A percentile compares a stretch with the other conserved stretches of the same genome.
These are phyloP conservation scores for Podaxis sp. DNA, from an alignment of 768 basidiomycete species.

Conservation along the genomic window DNA sequence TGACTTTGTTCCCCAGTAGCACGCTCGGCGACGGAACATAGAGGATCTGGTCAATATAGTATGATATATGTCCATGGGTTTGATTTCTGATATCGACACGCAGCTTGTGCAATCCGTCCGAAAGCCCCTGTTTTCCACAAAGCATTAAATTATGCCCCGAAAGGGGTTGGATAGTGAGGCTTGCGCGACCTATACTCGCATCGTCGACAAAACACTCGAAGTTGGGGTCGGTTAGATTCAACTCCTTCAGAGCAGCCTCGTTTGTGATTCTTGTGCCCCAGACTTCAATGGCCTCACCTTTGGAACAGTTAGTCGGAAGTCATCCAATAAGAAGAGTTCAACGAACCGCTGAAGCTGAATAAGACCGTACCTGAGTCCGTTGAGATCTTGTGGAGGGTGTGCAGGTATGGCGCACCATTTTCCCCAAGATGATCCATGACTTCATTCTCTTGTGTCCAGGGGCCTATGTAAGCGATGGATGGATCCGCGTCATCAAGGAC, in stretches of 20 bases:
- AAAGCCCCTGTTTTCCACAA: constrained; percentile 22
- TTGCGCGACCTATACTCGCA: constrained; percentile 19
- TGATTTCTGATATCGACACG: constrained; percentile 17
- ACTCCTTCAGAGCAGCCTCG: constrained; percentile 7
- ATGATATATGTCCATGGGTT: constrained; percentile 18
- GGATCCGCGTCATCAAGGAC: constrained; percentile 34
- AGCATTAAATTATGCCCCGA: background rate
- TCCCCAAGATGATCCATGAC: background rate
- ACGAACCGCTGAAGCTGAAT: constrained; percentile 8
- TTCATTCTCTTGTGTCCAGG: constrained; percentile 24
- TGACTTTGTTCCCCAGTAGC: constrained; percentile 16
- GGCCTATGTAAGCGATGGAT: constrained; percentile 27
- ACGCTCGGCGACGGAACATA: constrained; percentile 24
- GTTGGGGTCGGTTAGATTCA: constrained; percentile 12
- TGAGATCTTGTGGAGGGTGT: constrained; percentile 6
- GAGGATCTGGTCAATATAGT: constrained; percentile 26
- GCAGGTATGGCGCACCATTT: constrained; percentile 2
- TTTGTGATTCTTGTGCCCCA: constrained; percentile 18
- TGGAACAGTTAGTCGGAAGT: background rate
- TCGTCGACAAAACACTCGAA: constrained; percentile 27
- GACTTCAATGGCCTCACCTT: constrained; percentile 18
- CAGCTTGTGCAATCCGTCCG: constrained; percentile 24
- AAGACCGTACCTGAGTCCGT: background rate
- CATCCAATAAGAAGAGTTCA: background rate
- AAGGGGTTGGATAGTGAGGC: background rate